phyloP scores from a whole-genome alignment of 345 rosid genomes.

The Odontarrhena argentea region DNA sequence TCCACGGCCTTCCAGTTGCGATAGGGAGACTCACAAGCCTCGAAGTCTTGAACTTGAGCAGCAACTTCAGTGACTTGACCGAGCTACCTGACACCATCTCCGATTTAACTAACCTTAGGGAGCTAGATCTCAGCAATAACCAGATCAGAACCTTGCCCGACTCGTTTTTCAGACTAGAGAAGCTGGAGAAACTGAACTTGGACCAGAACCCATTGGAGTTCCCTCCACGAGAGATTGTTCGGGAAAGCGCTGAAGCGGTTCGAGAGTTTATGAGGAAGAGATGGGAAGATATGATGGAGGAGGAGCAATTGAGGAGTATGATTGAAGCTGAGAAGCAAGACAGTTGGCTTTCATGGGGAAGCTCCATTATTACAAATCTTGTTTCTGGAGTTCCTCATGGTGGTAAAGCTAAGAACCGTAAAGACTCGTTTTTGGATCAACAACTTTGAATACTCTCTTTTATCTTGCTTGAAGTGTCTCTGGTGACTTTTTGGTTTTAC shows the following conservation, averaged over 20 bases:
- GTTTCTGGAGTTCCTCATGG: slow-evolving; percentile 47
- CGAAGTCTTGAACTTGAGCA: slow-evolving; percentile 75
- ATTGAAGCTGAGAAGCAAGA: slow-evolving; percentile 59
- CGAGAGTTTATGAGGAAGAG: slow-evolving; percentile 71
- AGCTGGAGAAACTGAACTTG: slow-evolving; percentile 71
- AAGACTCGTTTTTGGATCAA: slow-evolving; percentile 36
- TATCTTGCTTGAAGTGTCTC: not conserved
- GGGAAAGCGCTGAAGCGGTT: slow-evolving; percentile 65
- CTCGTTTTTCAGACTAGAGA: slow-evolving; percentile 74
- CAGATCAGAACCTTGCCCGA: slow-evolving; percentile 79
- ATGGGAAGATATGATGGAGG: slow-evolving; percentile 66
- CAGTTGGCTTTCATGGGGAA: slow-evolving; percentile 82
- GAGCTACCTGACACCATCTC: slow-evolving; percentile 75
- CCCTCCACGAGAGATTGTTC: slow-evolving; percentile 66
- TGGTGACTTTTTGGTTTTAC: not conserved
- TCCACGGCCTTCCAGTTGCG: slow-evolving; percentile 73
- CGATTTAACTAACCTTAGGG: slow-evolving; percentile 71
- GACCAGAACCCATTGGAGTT: slow-evolving; percentile 79
- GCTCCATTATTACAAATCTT: slow-evolving; percentile 56
- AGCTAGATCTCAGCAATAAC: slow-evolving; percentile 93
- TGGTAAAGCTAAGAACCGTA: slow-evolving; percentile 33
- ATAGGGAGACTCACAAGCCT: slow-evolving; percentile 78
- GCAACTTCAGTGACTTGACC: slow-evolving; percentile 78
- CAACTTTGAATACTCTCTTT: slow-evolving; percentile 15
- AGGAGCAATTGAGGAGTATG: slow-evolving; percentile 62